These are phyloP conservation scores for Salmacisia buchloeana DNA, from an alignment of 1,284 basidiomycete species.

Conservation along the genomic window DNA sequence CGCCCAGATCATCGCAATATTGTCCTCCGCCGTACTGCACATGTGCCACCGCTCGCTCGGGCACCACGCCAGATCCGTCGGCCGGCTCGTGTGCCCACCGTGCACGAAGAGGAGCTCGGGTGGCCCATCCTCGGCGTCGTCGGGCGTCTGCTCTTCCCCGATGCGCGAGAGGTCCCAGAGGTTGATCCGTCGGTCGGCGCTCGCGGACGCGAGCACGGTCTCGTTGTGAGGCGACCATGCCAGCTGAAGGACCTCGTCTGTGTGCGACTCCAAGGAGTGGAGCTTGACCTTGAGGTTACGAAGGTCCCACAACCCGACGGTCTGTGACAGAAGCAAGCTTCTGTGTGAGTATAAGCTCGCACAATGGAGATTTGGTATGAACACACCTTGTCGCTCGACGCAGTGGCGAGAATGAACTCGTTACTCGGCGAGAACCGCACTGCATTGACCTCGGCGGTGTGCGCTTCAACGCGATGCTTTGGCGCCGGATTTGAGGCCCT, in stretches of 20 bases:
- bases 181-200: constrained; percentile 85
- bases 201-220: constrained; percentile 56
- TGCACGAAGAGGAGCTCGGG: constrained; percentile 56
- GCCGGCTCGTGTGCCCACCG: constrained; percentile 46
- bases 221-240: constrained; percentile 87
- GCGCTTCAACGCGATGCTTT: constrained; percentile 67
- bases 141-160: constrained; percentile 90
- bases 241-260: constrained; percentile 87
- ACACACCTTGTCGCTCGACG: constrained; percentile 82
- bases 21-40: constrained; percentile 45
- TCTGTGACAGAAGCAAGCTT: constrained; percentile 56
- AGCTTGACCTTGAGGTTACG: constrained; percentile 69
- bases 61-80: constrained; percentile 47
- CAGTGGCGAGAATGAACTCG: constrained; percentile 82
- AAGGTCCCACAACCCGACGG: constrained; percentile 81
- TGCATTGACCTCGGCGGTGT: constrained; percentile 82
- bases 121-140: constrained; percentile 92
- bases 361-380: background rate
- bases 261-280: constrained; percentile 87
- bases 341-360: background rate
- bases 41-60: constrained; percentile 46
- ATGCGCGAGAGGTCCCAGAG: constrained; percentile 92
- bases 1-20: constrained; percentile 43
- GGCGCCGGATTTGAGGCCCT: constrained; percentile 62
- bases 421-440: constrained; percentile 82